A percentile compares a stretch with the other conserved stretches of the same genome.
Evolutionary conservation across 768 basidiomycete species (phyloP).

Genomic region (Mycena metata): DNA sequence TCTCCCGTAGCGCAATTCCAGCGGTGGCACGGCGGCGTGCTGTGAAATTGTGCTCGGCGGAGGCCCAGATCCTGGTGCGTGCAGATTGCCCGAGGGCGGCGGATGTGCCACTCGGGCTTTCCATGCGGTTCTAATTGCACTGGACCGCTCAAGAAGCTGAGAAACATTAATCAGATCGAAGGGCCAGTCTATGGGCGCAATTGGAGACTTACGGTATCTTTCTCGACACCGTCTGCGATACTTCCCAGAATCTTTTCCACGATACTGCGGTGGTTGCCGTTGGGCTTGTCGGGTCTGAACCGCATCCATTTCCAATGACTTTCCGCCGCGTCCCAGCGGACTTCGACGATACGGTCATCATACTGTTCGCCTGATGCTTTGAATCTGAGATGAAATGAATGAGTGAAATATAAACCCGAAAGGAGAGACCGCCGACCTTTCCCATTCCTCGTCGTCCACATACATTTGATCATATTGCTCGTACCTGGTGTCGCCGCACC

Average conservation of each 20-base stretch:
- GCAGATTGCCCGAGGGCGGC: conserved; percentile 41
- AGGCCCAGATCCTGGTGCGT: conserved; percentile 45
- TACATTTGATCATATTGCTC: conserved; percentile 89
- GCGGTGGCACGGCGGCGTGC: conserved; percentile 46
- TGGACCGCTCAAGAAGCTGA: conserved; percentile 78
- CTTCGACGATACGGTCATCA: conserved; percentile 96
- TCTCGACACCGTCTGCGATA: conserved; percentile 95
- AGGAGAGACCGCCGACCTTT: conserved; percentile 68
- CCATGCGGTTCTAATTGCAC: conserved; percentile 79
- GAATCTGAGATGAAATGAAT: conserved; percentile 64
- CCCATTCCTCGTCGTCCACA: conserved; percentile 94
- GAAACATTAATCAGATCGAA: conserved; percentile 33
- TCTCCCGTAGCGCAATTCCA: conserved; percentile 73
- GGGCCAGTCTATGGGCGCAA: conserved; percentile 20
- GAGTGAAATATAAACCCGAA: conserved; percentile 23
- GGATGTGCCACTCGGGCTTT: conserved; percentile 70
- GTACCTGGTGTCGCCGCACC: conserved; percentile 74
- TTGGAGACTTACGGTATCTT: conserved; percentile 73
- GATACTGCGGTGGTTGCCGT: conserved; percentile 89
- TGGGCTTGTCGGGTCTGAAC: conserved; percentile 92
- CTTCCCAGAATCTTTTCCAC: conserved; percentile 92
- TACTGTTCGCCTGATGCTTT: conserved; percentile 87
- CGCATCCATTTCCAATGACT: conserved; percentile 91
- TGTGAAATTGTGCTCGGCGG: conserved; percentile 43
- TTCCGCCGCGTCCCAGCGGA: conserved; percentile 83